These are phyloP conservation scores for Leptographium radiaticola DNA, from an alignment of 2,329 filamentous ascomycete species.

Conservation along the genomic window DNA sequence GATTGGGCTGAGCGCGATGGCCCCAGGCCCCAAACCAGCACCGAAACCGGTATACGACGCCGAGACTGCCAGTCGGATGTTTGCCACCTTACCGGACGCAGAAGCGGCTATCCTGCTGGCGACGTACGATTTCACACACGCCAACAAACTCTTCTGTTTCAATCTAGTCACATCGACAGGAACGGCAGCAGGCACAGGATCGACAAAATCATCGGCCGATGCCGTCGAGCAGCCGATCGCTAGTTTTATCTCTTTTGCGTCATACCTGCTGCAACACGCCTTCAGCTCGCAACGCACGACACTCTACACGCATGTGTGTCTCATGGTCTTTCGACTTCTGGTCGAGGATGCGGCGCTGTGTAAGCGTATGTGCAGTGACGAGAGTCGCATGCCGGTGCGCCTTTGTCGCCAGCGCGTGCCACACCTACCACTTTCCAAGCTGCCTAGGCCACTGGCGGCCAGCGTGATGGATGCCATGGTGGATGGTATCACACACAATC, in stretches of 20 bases:
- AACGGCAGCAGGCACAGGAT: not conserved
- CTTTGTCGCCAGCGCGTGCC: slow-evolving; percentile 84
- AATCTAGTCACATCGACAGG: slow-evolving; percentile 57
- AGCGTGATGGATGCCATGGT: slow-evolving; percentile 76
- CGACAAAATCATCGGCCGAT: not conserved
- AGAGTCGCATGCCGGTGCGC: slow-evolving; percentile 52
- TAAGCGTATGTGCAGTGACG: slow-evolving; percentile 62
- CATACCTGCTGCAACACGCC: slow-evolving; percentile 87
- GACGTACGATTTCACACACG: slow-evolving; percentile 84
- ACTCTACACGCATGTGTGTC: slow-evolving; percentile 71
- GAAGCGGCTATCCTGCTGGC: slow-evolving; percentile 71
- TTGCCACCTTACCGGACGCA: slow-evolving; percentile 64
- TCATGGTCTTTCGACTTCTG: slow-evolving; percentile 75
- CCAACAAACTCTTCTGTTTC: slow-evolving; percentile 90
- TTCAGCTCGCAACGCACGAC: slow-evolving; percentile 68
- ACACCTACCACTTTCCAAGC: slow-evolving; percentile 61
- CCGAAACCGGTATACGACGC: slow-evolving; percentile 50
- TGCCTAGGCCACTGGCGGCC: slow-evolving; percentile 60
- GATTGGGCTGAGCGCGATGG: slow-evolving; percentile 57
- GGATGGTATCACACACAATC: slow-evolving; percentile 87
- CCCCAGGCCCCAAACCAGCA: slow-evolving; percentile 47
- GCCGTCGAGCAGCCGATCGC: slow-evolving; percentile 57
- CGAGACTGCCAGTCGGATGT: slow-evolving; percentile 72
- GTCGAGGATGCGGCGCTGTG: slow-evolving; percentile 74
- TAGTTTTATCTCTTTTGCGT: slow-evolving; percentile 74